Evolutionary conservation across 202 grass and related monocot species (phyloP).

Genomic region (Zizania palustris): DNA sequence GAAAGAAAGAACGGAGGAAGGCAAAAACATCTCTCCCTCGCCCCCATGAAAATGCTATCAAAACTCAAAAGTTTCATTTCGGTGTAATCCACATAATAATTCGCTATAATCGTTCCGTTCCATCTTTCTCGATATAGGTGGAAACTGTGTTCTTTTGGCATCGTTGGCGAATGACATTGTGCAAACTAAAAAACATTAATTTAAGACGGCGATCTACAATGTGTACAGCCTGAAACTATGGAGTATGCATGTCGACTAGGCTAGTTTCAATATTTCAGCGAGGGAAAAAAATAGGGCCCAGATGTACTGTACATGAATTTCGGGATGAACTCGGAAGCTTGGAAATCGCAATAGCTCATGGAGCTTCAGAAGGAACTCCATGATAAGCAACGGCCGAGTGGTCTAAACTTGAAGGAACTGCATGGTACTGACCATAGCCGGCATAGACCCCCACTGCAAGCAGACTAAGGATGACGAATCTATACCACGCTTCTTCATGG

Average conservation of each 20-base stretch:
- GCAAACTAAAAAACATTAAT: neutral
- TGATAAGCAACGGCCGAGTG: conserved; percentile 55
- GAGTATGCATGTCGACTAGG: neutral
- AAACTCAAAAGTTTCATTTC: neutral
- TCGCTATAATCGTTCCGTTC: neutral
- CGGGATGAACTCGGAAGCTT: neutral
- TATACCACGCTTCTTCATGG: conserved; percentile 96
- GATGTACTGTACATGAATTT: neutral
- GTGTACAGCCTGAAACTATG: neutral
- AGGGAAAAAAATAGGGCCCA: neutral
- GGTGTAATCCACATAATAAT: neutral
- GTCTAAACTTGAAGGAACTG: conserved; percentile 49
- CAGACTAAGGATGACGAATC: conserved; percentile 87
- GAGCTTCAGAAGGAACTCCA: conserved; percentile 58
- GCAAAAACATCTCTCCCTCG: neutral
- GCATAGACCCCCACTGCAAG: conserved; percentile 72
- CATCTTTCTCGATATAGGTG: neutral
- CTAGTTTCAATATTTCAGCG: neutral
- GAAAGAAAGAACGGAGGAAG: neutral
- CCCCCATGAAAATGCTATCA: neutral
- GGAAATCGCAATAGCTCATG: conserved; percentile 29
- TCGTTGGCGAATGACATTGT: neutral
- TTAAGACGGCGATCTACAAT: neutral
- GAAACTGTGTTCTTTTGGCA: neutral
- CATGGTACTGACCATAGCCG: conserved; percentile 78